Evolutionary conservation across 2,329 filamentous ascomycete genomes (phyloP).

Genomic region (Talaromyces islandicus): DNA sequence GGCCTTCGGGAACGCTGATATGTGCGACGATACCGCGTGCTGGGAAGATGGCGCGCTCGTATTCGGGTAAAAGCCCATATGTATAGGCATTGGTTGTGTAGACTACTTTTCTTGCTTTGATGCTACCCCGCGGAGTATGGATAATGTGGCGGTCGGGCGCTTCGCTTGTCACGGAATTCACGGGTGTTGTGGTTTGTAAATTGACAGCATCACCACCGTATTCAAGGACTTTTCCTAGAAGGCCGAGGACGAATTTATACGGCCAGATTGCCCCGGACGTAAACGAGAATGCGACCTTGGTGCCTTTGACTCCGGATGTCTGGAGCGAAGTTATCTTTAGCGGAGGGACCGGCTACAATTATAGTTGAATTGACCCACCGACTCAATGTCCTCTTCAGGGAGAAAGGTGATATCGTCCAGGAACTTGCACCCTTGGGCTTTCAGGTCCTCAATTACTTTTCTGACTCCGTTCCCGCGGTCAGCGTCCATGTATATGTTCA

Average conservation of each 20-base stretch:
- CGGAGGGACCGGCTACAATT: too few relatives aligned
- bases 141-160: constrained; percentile 48
- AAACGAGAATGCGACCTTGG: constrained; percentile 31
- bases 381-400: constrained; percentile 22
- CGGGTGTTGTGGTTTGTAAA: constrained; percentile 50
- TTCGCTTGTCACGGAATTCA: constrained; percentile 19
- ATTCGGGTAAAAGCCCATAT: constrained; percentile 64
- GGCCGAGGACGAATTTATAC: constrained; percentile 67
- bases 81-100: constrained; percentile 84
- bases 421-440: constrained; percentile 20
- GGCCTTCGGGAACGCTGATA: constrained; percentile 22
- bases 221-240: not conserved
- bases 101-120: constrained; percentile 60
- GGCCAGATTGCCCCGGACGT: constrained; percentile 46
- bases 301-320: constrained; percentile 36
- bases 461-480: constrained; percentile 24
- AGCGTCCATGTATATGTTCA: constrained; percentile 36
- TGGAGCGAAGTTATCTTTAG: too few relatives aligned
- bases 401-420: constrained; percentile 26
- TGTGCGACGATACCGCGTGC: constrained; percentile 55
- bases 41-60: constrained; percentile 69
- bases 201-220: constrained; percentile 37
- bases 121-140: constrained; percentile 58
- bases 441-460: constrained; percentile 25
- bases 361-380: constrained; percentile 17